Evolutionary conservation across 2,329 filamentous ascomycete species (phyloP), one percentile per base, ranked within the genome.

Genomic region (Fusarium nisikadoi): DNA sequence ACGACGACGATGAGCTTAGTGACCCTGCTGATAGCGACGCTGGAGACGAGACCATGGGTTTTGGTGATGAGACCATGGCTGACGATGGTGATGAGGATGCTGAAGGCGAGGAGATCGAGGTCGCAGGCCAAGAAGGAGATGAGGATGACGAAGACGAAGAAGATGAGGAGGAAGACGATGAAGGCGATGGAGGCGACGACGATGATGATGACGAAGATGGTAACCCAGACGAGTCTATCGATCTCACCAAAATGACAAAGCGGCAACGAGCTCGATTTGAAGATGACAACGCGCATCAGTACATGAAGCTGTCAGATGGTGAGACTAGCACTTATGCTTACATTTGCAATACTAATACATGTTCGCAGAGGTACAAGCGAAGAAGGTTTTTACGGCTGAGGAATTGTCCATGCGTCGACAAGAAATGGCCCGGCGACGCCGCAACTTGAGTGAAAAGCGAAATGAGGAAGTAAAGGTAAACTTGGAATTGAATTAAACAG

Each of bases 381-480:
- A 90, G 80, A 90, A 90, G 78, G 81, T 84, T 31, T 90, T 90
- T 56, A 90, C 88, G 6, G 88, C 88, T 5, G 88, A 90, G 74
- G 88, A 90, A 71, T 78, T 90, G 16, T 89, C 88, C 29, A 90
- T 90, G 88, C 84, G 88, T 17, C 84, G 88, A 10, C 86, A 88
- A 43, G 88, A 90, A 75, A 90, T 90, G 88, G 88, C 88, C 6
- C 86, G 88, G 31, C 84, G 88, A 49, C 83, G 88, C 64, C 86
- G 88, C 49, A 90, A 90, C 73, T 83, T 90, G n/a, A 90, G 88
- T 74, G 88, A 90, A 71, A 90, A 90, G 81, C 87, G 88, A 53
- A 90, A 88, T 68, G 88, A 90, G 68, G 88, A 90, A 81, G 88
- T 90, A 79, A 90, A 90, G 85, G 88, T 87, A 83, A 61, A 80